These are phyloP conservation scores for Bassia scoparia DNA, from an alignment of 148 eudicot species.

Conservation along the genomic window DNA sequence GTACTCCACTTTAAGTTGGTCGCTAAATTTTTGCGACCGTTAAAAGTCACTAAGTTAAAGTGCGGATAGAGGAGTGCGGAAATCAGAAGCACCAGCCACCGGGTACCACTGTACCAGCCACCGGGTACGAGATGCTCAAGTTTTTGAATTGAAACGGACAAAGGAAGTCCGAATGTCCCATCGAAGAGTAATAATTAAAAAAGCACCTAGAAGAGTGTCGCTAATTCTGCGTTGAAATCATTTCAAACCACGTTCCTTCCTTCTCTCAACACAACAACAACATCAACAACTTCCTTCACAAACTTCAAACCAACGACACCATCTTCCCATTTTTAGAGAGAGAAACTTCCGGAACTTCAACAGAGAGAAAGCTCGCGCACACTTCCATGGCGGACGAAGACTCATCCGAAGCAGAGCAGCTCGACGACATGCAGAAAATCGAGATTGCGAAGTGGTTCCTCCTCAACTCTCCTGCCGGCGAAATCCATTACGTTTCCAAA, in stretches of 20 bases:
- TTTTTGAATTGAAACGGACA: slow-evolving; percentile 9
- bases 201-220: neutral
- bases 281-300: neutral
- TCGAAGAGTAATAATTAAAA: slow-evolving; percentile 7
- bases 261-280: neutral
- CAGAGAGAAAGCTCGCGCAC: neutral
- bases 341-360: slow-evolving; percentile 1
- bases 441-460: slow-evolving; percentile 98
- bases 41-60: no score
- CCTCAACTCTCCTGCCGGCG: slow-evolving; percentile 88
- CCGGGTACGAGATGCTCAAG: no score
- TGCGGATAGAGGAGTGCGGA: no score
- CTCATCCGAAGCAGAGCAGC: slow-evolving; percentile 32
- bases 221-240: slow-evolving; percentile 29
- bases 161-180: neutral
- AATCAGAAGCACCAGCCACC: no score
- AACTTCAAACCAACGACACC: slow-evolving; percentile 32
- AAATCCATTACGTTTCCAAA: slow-evolving; percentile 86
- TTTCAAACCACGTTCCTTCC: slow-evolving; percentile 39
- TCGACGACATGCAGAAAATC: slow-evolving; percentile 56
- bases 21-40: no score
- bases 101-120: no score
- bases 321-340: neutral
- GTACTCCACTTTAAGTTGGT: no score
- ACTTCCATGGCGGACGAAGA: slow-evolving; percentile 56